Evolutionary conservation across 352 stramenopile genomes (phyloP), one percentile per base, ranked within the genome.

Genomic region (Pythium pyrilobum): DNA sequence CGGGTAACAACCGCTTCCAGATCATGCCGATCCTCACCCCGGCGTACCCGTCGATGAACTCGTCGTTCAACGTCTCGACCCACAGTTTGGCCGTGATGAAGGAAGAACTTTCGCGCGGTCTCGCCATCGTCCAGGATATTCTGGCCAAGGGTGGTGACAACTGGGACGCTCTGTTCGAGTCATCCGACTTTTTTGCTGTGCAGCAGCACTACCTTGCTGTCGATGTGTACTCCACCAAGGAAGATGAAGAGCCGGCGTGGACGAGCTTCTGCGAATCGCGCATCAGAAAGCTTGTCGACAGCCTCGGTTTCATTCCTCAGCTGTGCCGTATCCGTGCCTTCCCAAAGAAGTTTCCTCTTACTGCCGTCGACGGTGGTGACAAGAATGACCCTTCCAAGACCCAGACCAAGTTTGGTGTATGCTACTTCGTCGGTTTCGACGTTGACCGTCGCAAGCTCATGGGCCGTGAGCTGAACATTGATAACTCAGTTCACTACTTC

Each of bases 21-120:
- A 74, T 98, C 16, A 99, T 99, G 96, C 97, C 97, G 23, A 99
- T 99, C 49, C 74, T 99, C 55, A 99, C 97, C 21, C 97, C 97
- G 5, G 95, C 94, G 45, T 99, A 99, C 72, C 97, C 97, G 38
- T 97, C 86, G 24, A 99, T 99, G 97, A 99, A 99, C 74, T 99
- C 96, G 23, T 97, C 96, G 16, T 98, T 98, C 73, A 99, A 98
- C 66, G 96, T 99, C 40, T 97, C 89, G 49, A 76, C 82, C 31
- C 89, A 97, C 56, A 97, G 96, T 59, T 69, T 98, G n/a, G 71
- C 89, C 23, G 81, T 97, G 24, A 97, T 99, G 69, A 93, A 96
- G 60, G 81, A 97, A 23, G 96, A 98, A 70, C 85, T 98, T 46
- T 87, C 89, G 62, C 75, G 82, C 32, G 83, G 74, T 8, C 53